Conservation (phyloP, 139 green algal species). For the Auxenochlorella pyrenoidosa region DNA sequence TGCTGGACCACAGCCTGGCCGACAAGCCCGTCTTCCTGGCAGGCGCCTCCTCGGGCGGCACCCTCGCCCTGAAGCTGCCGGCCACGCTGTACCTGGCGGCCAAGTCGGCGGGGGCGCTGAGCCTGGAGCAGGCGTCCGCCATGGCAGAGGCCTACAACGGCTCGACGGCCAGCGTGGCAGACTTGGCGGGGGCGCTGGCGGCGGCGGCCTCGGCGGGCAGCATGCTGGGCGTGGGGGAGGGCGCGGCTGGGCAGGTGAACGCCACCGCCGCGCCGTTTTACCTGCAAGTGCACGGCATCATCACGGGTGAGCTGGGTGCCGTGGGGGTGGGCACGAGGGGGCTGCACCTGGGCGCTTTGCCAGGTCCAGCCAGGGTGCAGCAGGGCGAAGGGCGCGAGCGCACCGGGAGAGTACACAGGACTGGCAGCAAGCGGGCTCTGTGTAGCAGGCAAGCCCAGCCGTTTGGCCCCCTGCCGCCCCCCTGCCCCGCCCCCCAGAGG, state of each 20-base stretch:
- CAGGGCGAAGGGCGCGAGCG: not conserved
- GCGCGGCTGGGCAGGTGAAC: not conserved
- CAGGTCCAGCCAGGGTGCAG: not conserved
- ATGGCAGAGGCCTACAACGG: not conserved
- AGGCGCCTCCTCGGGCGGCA: conserved; percentile 9
- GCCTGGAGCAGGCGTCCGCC: not conserved
- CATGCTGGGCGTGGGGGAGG: not conserved
- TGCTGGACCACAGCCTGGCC: not conserved
- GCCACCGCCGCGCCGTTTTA: not conserved
- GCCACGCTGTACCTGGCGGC: not conserved
- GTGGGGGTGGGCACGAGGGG: not conserved
- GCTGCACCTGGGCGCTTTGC: not conserved
- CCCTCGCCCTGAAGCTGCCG: conserved; percentile 11
- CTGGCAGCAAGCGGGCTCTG: not conserved
- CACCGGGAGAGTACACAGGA: no score
- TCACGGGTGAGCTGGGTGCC: not conserved
- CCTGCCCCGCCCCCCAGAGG: not conserved
- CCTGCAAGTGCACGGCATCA: conserved; percentile 9
- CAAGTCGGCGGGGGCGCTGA: not conserved
- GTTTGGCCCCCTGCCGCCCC: not conserved
- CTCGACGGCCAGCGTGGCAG: not conserved
- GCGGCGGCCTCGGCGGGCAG: not conserved
- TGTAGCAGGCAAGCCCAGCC: not conserved
- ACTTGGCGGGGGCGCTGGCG: not conserved
- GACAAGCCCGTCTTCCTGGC: conserved; percentile 10